phyloP scores from a whole-genome alignment of 306 rosid genomes.

The Urtica urens region DNA sequence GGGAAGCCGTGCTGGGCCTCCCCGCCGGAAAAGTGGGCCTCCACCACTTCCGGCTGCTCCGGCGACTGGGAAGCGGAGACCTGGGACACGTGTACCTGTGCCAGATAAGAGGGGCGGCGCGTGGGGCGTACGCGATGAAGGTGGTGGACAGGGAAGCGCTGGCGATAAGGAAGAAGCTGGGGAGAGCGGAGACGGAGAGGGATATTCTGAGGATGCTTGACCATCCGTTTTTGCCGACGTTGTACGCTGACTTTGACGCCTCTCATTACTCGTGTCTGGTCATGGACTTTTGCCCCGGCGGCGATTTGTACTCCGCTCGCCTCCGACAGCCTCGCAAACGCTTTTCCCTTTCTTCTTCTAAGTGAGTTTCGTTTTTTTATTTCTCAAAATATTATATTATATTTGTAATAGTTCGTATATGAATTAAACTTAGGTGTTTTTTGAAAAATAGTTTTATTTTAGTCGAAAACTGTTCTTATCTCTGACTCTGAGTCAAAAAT shows the following conservation, averaged over 20 bases:
- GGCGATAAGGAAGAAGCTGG: constrained; percentile 63
- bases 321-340: constrained; percentile 66
- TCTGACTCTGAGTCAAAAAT: too few species aligned
- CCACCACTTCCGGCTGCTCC: constrained; percentile 66
- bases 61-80: constrained; percentile 83
- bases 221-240: constrained; percentile 85
- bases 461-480: too few species aligned
- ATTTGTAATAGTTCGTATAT: neutral
- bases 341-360: constrained; percentile 54
- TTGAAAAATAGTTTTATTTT: too few species aligned
- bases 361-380: constrained; percentile 27
- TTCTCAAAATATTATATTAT: neutral
- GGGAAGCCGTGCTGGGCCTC: constrained; percentile 81
- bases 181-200: constrained; percentile 89
- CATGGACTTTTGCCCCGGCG: constrained; percentile 99
- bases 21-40: constrained; percentile 69
- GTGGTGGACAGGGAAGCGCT: constrained; percentile 93
- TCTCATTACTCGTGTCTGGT: constrained; percentile 91
- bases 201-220: constrained; percentile 75
- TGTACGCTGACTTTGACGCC: constrained; percentile 80
- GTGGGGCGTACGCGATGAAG: constrained; percentile 85
- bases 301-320: constrained; percentile 74
- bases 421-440: neutral
- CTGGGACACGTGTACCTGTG: constrained; percentile 87
- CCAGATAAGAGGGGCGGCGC: constrained; percentile 66